These are phyloP conservation scores for Tricladium varicosporioides DNA, from an alignment of 2,329 filamentous ascomycete genomes.

Conservation along the genomic window DNA sequence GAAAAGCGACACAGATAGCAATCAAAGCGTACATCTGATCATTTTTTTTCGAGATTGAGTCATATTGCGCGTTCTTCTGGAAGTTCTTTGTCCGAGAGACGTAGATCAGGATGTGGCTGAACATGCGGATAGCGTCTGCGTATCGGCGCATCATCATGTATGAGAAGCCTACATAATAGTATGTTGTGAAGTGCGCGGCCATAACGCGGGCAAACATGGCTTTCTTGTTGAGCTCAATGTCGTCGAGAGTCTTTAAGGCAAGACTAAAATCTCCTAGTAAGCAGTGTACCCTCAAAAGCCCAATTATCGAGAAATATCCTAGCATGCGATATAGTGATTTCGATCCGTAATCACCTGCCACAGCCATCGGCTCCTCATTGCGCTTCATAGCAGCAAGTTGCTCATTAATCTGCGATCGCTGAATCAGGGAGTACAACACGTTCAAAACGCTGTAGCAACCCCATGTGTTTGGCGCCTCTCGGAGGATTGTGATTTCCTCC, in stretches of 20 bases:
- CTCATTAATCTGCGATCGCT: conserved; percentile 96
- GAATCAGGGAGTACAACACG: conserved; percentile 98
- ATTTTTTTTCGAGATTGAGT: conserved; percentile 99
- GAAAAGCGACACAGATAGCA: conserved; percentile 97
- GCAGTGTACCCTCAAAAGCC: conserved; percentile 92
- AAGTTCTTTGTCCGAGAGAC: conserved; percentile 99
- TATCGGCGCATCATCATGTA: conserved; percentile 99
- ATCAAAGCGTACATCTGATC: conserved; percentile 99
- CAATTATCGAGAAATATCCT: conserved; percentile 99
- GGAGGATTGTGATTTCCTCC: conserved; percentile 87
- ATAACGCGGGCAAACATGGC: conserved; percentile 99
- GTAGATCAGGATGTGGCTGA: conserved; percentile 99
- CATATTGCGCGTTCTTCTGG: conserved; percentile 98
- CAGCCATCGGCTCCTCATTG: conserved; percentile 81
- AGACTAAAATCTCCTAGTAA: conserved; percentile 96
- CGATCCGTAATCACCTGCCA: conserved; percentile 92
- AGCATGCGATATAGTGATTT: conserved; percentile 97
- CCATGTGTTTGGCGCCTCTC: conserved; percentile 98
- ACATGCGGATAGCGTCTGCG: conserved; percentile 98
- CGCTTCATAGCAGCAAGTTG: conserved; percentile 94
- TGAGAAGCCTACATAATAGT: conserved; percentile 99
- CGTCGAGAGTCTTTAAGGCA: conserved; percentile 96
- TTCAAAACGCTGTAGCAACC: conserved; percentile 99
- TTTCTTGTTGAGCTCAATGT: conserved; percentile 99
- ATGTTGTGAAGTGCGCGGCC: conserved; percentile 99